Evolutionary conservation across 2,329 filamentous ascomycete genomes (phyloP).

Genomic region (Penicillium polonicum): DNA sequence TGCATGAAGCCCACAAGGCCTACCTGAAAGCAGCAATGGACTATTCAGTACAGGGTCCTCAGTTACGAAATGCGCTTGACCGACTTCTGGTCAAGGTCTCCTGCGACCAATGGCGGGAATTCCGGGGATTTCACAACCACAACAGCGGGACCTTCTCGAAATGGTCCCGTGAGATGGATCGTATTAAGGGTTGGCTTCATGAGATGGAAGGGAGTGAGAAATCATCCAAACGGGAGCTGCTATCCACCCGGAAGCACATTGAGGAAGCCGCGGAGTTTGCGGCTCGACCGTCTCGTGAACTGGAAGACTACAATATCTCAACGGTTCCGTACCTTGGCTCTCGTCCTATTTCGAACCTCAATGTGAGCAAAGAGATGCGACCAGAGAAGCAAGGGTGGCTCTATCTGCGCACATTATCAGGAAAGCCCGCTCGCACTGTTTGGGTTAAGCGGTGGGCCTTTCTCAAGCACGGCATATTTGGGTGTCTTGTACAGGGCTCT

Average conservation of each 20-base stretch:
- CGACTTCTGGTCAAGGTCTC: conserved; percentile 82
- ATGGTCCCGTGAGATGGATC: conserved; percentile 79
- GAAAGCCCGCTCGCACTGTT: conserved; percentile 83
- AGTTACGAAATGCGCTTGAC: conserved; percentile 79
- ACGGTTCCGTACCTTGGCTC: conserved; percentile 84
- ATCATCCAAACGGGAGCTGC: conserved; percentile 76
- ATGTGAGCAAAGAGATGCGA: conserved; percentile 51
- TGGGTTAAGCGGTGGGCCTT: conserved; percentile 97
- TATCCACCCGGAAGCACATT: conserved; percentile 75
- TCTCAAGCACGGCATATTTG: conserved; percentile 92
- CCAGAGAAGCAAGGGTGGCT: conserved; percentile 93
- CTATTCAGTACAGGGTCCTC: conserved; percentile 83
- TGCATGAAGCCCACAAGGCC: conserved; percentile 86
- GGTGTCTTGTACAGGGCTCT: conserved; percentile 81
- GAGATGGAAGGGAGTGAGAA: conserved; percentile 91
- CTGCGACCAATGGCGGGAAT: conserved; percentile 83
- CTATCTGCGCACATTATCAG: conserved; percentile 74
- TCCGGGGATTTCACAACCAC: conserved; percentile 69
- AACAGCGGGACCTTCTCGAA: conserved; percentile 61
- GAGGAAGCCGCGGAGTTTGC: conserved; percentile 71
- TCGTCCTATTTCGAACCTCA: conserved; percentile 63
- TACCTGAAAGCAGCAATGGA: conserved; percentile 94
- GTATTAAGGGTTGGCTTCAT: conserved; percentile 86
- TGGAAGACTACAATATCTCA: conserved; percentile 87
- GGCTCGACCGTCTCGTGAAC: conserved; percentile 79